Conservation (phyloP, 495 filamentous ascomycete species). For the Friedmanniomyces endolithicus region DNA sequence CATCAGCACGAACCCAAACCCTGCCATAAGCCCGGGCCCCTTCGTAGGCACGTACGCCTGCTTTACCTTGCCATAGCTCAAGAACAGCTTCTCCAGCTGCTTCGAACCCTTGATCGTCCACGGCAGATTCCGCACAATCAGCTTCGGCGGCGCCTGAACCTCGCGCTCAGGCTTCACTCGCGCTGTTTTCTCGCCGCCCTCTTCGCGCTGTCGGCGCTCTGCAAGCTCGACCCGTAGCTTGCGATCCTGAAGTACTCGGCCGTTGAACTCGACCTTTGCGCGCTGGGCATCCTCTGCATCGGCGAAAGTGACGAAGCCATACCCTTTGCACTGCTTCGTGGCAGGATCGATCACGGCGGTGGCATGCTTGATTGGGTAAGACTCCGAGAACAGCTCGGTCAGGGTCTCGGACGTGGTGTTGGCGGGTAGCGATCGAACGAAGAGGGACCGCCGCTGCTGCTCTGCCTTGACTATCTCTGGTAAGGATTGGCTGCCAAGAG, state of each 20-base stretch:
- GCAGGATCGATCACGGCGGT: constrained; percentile 67
- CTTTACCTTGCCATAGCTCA: constrained; percentile 81
- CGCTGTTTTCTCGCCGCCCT: constrained; percentile 31
- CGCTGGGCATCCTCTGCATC: constrained; percentile 78
- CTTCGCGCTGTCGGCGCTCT: constrained; percentile 66
- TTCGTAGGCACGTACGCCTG: constrained; percentile 65
- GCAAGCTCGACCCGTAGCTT: constrained; percentile 79
- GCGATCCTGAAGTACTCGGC: constrained; percentile 57
- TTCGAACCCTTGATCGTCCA: constrained; percentile 87
- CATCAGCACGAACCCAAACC: constrained; percentile 88
- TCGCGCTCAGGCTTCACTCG: constrained; percentile 29
- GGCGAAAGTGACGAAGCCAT: constrained; percentile 92
- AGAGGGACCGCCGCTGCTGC: constrained; percentile 54
- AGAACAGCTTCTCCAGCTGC: constrained; percentile 63
- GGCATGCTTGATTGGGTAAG: constrained; percentile 88
- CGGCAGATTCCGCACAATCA: constrained; percentile 91
- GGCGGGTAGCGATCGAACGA: constrained; percentile 74
- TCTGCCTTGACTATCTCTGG: not conserved
- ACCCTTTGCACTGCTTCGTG: constrained; percentile 78
- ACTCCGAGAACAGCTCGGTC: constrained; percentile 79
- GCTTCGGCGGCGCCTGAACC: constrained; percentile 61
- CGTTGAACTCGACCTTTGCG: constrained; percentile 67
- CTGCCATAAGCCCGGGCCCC: constrained; percentile 53
- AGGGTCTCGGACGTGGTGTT: constrained; percentile 70
- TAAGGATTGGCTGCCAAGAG: not conserved